Evolutionary conservation across 441 rosid genomes (phyloP), one percentile per base, ranked within the genome.

Genomic region (Brassica balearica): DNA sequence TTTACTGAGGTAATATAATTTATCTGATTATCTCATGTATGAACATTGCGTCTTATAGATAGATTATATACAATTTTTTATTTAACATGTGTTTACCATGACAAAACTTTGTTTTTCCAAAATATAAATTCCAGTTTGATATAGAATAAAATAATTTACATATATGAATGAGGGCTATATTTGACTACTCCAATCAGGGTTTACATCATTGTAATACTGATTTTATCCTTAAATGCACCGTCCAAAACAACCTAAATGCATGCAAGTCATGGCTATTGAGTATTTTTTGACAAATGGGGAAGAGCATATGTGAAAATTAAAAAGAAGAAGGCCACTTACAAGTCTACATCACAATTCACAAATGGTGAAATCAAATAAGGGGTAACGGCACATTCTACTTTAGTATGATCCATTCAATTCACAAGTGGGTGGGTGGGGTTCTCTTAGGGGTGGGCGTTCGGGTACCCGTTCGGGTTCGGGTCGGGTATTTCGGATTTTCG

Each of bases 271-370:
- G 60, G 22, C 22, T 15, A 55, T 55, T 17, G 60, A 7, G 60
- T 55, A 17, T 15, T 6, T n/a, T 7, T 55, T 55, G 60, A 55
- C 60, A 55, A 55, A 55, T 17, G 23, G 22, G 60, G 25, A 23
- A 2, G 60, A 55, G 60, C 17, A 55, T 55, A 55, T 55, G 60
- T 7, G 22, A 15, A 55, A 53, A 20, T 7, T 14, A 12, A 15
- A 55, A 55, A 48, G 56, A 46, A 46, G 53, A n/a, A 55, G 60
- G 10, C 19, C 58, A 55, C 60, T 6, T 55, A 55, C 60, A 55
- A 6, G 73, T 59, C 68, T 67, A 41, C 56, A 41, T 59, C 78
- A 58, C 22, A 67, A 17, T 67, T 58, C 56, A 67, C 78, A 41
- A 68, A 58, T 58, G 32, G 68, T 55, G 32, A 27, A 27, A 27